phyloP scores from a whole-genome alignment of 2,329 filamentous ascomycete species.

The Aureobasidium sp. region DNA sequence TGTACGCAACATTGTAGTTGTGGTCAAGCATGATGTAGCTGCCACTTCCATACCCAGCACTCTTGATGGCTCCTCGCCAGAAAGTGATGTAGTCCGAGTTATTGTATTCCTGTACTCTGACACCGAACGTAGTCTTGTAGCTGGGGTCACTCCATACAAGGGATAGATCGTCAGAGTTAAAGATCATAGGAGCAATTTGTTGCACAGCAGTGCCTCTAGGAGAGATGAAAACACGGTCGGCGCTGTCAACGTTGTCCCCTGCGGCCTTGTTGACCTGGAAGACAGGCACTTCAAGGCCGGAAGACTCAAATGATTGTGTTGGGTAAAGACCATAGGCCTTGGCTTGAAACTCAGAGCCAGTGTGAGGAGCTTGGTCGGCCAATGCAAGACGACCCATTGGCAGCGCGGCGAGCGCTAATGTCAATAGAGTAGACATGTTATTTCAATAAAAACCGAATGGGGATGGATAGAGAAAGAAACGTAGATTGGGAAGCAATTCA shows the following conservation, averaged over 20 bases:
- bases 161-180: conserved; percentile 20
- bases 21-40: conserved; percentile 26
- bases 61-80: conserved; percentile 32
- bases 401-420: not conserved
- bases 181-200: conserved; percentile 21
- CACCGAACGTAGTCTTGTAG: conserved; percentile 34
- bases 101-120: conserved; percentile 30
- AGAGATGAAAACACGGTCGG: conserved; percentile 9
- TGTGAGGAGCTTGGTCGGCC: conserved; percentile 8
- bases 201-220: conserved; percentile 12
- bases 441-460: not conserved
- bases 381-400: not conserved
- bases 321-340: conserved; percentile 29
- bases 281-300: conserved; percentile 25
- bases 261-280: conserved; percentile 10
- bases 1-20: conserved; percentile 23
- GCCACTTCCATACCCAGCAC: conserved; percentile 25
- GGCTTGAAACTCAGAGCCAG: conserved; percentile 24
- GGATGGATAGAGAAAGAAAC: not conserved
- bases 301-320: conserved; percentile 26
- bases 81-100: conserved; percentile 29
- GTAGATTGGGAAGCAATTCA: not conserved
- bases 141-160: conserved; percentile 24
- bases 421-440: not conserved
- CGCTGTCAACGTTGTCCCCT: not conserved